phyloP scores from a whole-genome alignment of 495 filamentous ascomycete species.

The Apodospora peruviana region DNA sequence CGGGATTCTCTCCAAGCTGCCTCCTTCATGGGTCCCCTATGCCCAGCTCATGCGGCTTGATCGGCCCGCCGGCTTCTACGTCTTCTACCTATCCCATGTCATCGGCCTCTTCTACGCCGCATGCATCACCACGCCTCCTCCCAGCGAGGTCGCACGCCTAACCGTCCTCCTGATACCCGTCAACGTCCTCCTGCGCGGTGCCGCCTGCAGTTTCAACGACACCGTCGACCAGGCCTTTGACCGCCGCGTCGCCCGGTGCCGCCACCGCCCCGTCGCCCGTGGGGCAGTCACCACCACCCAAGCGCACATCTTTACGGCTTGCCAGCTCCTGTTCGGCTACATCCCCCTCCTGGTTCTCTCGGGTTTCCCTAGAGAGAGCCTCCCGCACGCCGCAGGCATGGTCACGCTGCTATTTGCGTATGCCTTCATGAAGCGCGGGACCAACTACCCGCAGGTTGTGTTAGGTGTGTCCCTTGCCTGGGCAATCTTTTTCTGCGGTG shows the following conservation, averaged over 20 bases:
- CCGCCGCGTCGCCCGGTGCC: constrained; percentile 29
- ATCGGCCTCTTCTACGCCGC: constrained; percentile 26
- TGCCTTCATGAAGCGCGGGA: constrained; percentile 15
- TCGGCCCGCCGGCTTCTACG: constrained; percentile 27
- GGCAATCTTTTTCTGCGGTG: constrained; percentile 4
- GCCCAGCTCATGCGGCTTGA: constrained; percentile 39
- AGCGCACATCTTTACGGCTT: constrained; percentile 26
- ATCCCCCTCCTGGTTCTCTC: neutral
- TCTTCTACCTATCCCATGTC: constrained; percentile 29
- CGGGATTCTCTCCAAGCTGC: constrained; percentile 16
- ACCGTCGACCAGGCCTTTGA: constrained; percentile 38
- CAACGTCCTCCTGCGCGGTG: constrained; percentile 10
- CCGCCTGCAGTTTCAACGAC: constrained; percentile 37
- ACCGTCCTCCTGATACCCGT: neutral
- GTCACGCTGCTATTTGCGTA: constrained; percentile 11
- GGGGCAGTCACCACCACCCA: constrained; percentile 32
- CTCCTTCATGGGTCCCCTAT: constrained; percentile 32
- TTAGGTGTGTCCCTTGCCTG: constrained; percentile 13
- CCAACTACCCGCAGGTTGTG: constrained; percentile 18
- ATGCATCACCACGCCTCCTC: neutral
- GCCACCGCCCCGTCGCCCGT: constrained; percentile 35
- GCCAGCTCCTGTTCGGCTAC: constrained; percentile 10
- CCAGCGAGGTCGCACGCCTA: neutral
- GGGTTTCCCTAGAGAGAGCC: neutral
- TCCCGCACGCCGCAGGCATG: neutral